Evolutionary conservation across 805 yeast genomes (phyloP).

Genomic region (Wickerhamomyces xylosicus): DNA sequence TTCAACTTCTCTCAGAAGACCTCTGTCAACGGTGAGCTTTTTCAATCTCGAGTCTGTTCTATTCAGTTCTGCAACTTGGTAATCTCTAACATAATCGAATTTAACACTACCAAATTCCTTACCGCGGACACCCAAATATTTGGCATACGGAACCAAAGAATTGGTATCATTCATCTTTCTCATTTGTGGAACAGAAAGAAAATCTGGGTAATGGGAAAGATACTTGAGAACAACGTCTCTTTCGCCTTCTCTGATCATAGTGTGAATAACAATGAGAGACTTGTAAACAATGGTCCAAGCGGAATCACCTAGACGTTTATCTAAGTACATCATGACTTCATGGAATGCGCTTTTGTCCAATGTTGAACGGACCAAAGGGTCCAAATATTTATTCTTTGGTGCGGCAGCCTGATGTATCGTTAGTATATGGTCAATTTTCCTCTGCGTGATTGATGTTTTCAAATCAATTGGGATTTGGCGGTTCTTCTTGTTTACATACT

Average conservation of each 20-base stretch:
- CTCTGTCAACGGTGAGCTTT: constrained; percentile 58
- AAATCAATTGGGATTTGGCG: background rate
- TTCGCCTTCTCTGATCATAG: constrained; percentile 90
- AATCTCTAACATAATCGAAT: constrained; percentile 73
- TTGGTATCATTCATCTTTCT: constrained; percentile 35
- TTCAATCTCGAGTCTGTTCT: constrained; percentile 54
- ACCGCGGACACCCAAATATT: constrained; percentile 60
- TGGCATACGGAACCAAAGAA: constrained; percentile 54
- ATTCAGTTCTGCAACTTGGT: constrained; percentile 30
- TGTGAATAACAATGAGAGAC: constrained; percentile 73
- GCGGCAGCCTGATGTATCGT: constrained; percentile 58
- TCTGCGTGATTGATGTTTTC: background rate
- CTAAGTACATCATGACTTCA: constrained; percentile 58
- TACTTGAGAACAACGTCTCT: constrained; percentile 60
- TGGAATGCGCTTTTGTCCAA: constrained; percentile 36
- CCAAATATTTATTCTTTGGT: constrained; percentile 94
- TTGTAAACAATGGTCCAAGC: constrained; percentile 93
- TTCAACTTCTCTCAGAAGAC: constrained; percentile 76
- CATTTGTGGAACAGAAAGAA: constrained; percentile 35
- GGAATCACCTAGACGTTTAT: constrained; percentile 54
- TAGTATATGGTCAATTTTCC: background rate
- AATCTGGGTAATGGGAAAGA: constrained; percentile 37
- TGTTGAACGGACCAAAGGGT: constrained; percentile 65
- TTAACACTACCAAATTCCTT: constrained; percentile 55
- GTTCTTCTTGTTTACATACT: no score